Base-by-base conservation (phyloP, 257 asterid genomes). In the Solanum peruvianum region DNA sequence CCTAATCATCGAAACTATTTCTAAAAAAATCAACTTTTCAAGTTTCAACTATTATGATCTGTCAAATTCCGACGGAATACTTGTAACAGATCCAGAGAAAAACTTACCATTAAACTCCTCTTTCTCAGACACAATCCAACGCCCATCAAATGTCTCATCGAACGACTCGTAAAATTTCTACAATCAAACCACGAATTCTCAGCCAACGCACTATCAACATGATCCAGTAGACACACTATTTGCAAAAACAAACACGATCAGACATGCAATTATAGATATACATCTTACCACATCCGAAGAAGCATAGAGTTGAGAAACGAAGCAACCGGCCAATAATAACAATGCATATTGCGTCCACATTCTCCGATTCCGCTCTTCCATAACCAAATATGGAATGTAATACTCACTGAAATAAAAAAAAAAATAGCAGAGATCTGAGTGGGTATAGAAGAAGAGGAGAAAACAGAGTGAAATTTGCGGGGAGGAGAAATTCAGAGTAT, bases 141-240 rank as follows among this genome's bases (percentile, higher is more conserved):
- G 91, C 39, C 98, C 98, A 13, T 93, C 97, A 58, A 96, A 93
- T 25, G 92, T 73, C 90, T 91, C 97, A 77, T 96, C 99, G 82
- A 97, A 97, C 44, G 99, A 86, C 88, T 97, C 99, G 89, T 96
- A 93, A 76, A 96, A 92, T 92, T 78, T 92, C 99, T 97, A 88
- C 60, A 90, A 84, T 70, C 77, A 67, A 15, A 78, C 67, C 88
- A 71, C 70, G 0, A 27, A 33, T 78, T 67, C 31, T 76, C 60
- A 76, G 60, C 60, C 37, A 44, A 44, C 64, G 27, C 64, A 88
- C 4, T 82, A 73, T 86, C 23, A 60, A 49, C 87, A 87, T 52
- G 4, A 76, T 76, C 37, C 21, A 25, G 60, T 14, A 6, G 5
- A 45, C 13, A 14, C 83, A 16, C 14, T n/a, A 77, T 25, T 25